Percentiles rank a stretch among this genome's conserved stretches.
These are phyloP conservation scores for Alnus glutinosa DNA, from an alignment of 306 rosid genomes.

Conservation along the genomic window DNA sequence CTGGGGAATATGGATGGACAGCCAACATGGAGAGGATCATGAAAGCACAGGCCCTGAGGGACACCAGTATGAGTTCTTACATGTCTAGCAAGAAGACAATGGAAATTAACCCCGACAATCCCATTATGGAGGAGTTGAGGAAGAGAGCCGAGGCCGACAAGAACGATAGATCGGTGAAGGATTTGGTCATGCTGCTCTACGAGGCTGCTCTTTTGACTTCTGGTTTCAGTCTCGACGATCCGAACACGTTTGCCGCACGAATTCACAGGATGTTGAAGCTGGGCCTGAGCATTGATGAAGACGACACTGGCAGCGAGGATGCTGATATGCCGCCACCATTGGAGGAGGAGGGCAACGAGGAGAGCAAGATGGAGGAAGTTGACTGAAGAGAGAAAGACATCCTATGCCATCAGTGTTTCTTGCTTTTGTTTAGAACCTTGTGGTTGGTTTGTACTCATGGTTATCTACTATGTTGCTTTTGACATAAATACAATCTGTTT, in stretches of 20 bases:
- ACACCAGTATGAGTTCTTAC: slow-evolving; percentile 31
- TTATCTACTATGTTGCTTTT: too few species aligned
- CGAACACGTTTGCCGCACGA: slow-evolving; percentile 27
- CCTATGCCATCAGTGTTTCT: background rate
- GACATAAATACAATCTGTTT: too few species aligned
- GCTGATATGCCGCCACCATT: slow-evolving; percentile 6
- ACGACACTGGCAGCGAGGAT: slow-evolving; percentile 1
- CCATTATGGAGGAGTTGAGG: slow-evolving; percentile 30
- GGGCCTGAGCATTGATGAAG: slow-evolving; percentile 27
- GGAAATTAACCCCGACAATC: slow-evolving; percentile 37
- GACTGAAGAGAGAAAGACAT: slow-evolving; percentile 5
- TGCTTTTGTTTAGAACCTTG: too few species aligned
- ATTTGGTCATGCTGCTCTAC: slow-evolving; percentile 27
- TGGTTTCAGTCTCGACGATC: slow-evolving; percentile 34
- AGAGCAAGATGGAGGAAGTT: slow-evolving; percentile 24
- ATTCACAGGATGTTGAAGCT: slow-evolving; percentile 36
- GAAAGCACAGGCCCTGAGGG: slow-evolving; percentile 37
- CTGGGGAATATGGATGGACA: slow-evolving; percentile 37
- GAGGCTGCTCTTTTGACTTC: slow-evolving; percentile 28
- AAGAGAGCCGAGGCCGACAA: slow-evolving; percentile 23
- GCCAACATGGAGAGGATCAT: slow-evolving; percentile 44
- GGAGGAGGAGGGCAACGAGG: slow-evolving; percentile 27
- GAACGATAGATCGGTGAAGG: slow-evolving; percentile 31
- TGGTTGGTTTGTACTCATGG: too few species aligned
- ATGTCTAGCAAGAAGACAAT: slow-evolving; percentile 41